Base-by-base conservation (phyloP, 495 filamentous ascomycete genomes). In the Penicillium fimorum region DNA sequence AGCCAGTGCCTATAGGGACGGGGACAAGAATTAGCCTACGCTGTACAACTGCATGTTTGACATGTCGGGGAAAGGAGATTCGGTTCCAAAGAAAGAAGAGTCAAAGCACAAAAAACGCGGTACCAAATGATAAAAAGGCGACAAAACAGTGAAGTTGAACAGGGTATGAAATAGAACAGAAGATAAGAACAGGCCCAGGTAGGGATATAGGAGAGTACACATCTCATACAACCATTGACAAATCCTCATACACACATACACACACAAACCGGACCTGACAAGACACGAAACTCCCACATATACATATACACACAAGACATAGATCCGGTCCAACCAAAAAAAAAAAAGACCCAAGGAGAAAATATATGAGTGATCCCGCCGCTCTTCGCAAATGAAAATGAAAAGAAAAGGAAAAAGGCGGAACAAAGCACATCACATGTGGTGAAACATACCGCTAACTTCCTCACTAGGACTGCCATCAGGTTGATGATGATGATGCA, bases 391-490 rank as follows among this genome's bases (percentile, higher is more conserved):
- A 59, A 35, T 1, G n/a, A 30, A 45, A 35, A n/a, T 29, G 13
- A 43, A 25, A 22, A 57, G 47, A 47, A 58, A 44, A 57, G 43
- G 55, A 55, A 53, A 66, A 68, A 40, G 59, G 57, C 43, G 22
- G 52, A 56, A 15, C 37, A 53, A 45, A 61, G 57, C 48, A 56
- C 52, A 65, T 75, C 66, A 89, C 80, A 87, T 83, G 72, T 89
- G 86, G 80, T 89, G 82, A 79, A 90, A 93, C 92, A 96, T 96
- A 90, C 92, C 90, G 79, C 81, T 84, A 79, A 94, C 90, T 81
- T 95, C 91, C 63, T 94, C 91, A 68, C 84, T 83, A 66, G 85
- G 83, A 67, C 82, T 82, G 61, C 84, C 86, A 66, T 91, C 87
- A 38, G 79, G 84, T 69, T 91, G 89, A 47, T 83, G 81, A 70